A percentile compares a stretch with the other conserved stretches of the same genome.
Conservation (phyloP, 768 basidiomycete species). For the Boletus speciosus region DNA sequence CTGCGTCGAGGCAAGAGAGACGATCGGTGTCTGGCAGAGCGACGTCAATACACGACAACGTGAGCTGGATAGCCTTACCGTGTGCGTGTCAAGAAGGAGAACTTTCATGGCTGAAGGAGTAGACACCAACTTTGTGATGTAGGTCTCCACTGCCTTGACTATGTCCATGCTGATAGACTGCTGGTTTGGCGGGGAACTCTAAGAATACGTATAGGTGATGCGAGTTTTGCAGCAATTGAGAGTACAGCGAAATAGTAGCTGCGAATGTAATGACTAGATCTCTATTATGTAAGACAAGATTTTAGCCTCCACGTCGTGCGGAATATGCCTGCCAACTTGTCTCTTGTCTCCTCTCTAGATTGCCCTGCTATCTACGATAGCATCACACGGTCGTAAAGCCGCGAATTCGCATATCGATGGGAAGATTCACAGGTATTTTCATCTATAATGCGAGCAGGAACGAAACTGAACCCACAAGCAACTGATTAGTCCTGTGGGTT, state of each 20-base stretch:
- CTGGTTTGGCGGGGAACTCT: neutral
- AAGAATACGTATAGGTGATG: neutral
- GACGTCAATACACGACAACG: neutral
- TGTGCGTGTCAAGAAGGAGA: conserved; percentile 89
- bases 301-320: neutral
- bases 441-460: too few relatives aligned
- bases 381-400: neutral
- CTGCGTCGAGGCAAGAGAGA: conserved; percentile 92
- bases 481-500: neutral
- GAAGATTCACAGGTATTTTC: neutral
- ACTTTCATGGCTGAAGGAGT: conserved; percentile 92
- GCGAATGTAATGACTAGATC: too few relatives aligned
- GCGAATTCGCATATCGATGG: neutral
- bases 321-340: neutral
- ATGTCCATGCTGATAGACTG: conserved; percentile 71
- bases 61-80: conserved; percentile 49
- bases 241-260: neutral
- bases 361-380: neutral
- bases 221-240: neutral
- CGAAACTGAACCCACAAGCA: neutral
- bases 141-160: conserved; percentile 91
- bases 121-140: conserved; percentile 85
- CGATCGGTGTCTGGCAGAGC: conserved; percentile 79
- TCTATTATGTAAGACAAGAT: neutral
- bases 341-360: neutral